Percentiles rank a stretch among this genome's conserved stretches.
Conservation (phyloP, 202 grass and related monocot genomes). For the Bolboschoenoplectus hybrid region DNA sequence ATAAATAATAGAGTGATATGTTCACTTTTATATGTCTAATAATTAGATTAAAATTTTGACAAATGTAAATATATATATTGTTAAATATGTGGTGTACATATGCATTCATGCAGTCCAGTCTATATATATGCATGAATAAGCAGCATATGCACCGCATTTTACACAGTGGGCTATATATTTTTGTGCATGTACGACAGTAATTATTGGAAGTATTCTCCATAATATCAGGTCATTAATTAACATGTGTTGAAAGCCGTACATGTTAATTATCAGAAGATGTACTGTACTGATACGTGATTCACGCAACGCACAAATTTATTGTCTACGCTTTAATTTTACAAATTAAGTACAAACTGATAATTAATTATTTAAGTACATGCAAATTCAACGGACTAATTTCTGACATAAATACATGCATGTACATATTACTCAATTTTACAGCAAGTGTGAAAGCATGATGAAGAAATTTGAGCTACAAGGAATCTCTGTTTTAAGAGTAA, state of each 20-base stretch:
- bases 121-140: too few species aligned
- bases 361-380: neutral
- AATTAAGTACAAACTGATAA: neutral
- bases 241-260: neutral
- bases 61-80: too few species aligned
- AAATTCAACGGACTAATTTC: constrained; percentile 20
- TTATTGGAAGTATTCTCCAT: neutral
- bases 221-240: neutral
- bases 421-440: neutral
- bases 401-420: neutral
- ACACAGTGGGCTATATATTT: too few species aligned
- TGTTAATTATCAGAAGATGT: neutral
- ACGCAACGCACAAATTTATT: neutral
- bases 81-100: too few species aligned
- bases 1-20: too few species aligned
- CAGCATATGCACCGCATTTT: too few species aligned
- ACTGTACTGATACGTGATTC: neutral
- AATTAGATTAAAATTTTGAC: too few species aligned
- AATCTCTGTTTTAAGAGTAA: constrained; percentile 27
- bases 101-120: too few species aligned
- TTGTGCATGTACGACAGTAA: neutral
- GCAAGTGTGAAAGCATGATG: constrained; percentile 30
- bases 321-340: neutral
- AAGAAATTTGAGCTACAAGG: constrained; percentile 20
- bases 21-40: too few species aligned